Base-by-base conservation (phyloP, 2,329 filamentous ascomycete species). In the Fonsecaea multimorphosa region DNA sequence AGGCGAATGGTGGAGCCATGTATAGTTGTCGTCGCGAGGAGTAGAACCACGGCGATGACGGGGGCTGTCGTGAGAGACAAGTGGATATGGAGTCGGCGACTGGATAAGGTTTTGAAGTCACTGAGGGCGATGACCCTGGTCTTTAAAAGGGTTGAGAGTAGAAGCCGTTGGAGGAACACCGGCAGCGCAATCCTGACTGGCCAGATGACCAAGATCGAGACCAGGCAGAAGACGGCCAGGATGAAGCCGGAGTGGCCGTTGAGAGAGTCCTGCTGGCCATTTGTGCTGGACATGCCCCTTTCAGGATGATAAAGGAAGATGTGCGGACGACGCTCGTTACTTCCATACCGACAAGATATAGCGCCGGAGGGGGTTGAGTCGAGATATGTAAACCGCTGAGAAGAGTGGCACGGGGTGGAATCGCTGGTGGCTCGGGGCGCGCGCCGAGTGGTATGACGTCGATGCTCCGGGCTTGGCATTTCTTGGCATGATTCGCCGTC, bases 241-340 rank as follows among this genome's bases (percentile, higher is more conserved):
- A 72, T 67, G 29, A 72, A 54, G 46, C 68, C 71, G 54, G 70
- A 71, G 61, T 71, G 68, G 31, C 70, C 71, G 53, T 72, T 70
- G 61, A 72, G 64, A 51, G 71, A 58, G 56, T 67, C 59, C 40
- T 68, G 69, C 31, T 66, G 58, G 62, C 63, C 68, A 63, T 68
- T 31, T 32, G 46, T 24, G 55, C 29, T 38, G 60, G 40, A 40
- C 59, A 63, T 66, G 54, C 56, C 58, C 14, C 59, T 34, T 56
- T 46, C 16, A 27, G 46, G 31, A 34, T 49, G 27, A 12, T 24
- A 7, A 49, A 24, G 12, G 44, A 3, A 49, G 44, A 49, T 49
- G 6, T 49, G 5, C 19, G 8, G 44, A 24, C 44, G 7, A 49
- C 44, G 44, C 19, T 24, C 11, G 44, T 49, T 19, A 12, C 44